phyloP scores from a whole-genome alignment of 2,329 filamentous ascomycete genomes.

The Botryotinia calthae region DNA sequence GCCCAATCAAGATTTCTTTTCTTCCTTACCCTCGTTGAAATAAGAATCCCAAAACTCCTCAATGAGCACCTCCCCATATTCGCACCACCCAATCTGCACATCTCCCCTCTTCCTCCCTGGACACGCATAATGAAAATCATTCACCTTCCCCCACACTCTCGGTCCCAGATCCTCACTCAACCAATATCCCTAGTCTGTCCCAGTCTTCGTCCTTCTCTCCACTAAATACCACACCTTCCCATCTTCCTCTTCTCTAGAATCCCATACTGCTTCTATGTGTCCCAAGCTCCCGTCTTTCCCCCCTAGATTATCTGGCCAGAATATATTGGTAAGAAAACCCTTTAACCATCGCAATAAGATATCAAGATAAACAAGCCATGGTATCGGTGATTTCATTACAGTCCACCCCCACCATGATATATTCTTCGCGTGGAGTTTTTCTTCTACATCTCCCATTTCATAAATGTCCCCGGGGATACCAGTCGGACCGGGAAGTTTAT shows the following conservation, averaged over 20 bases:
- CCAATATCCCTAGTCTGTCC: neutral
- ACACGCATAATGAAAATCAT: slow-evolving; percentile 1
- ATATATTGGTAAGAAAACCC: neutral
- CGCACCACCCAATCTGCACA: neutral
- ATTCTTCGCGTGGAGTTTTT: neutral
- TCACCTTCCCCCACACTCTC: neutral
- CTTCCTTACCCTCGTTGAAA: neutral
- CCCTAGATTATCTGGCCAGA: neutral
- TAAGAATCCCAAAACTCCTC: neutral
- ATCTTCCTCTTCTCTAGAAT: neutral
- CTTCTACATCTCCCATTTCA: neutral
- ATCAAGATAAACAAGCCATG: neutral
- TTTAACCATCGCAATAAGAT: neutral
- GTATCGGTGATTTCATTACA: neutral
- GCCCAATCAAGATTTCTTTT: neutral
- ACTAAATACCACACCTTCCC: slow-evolving; percentile 5
- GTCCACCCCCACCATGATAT: neutral
- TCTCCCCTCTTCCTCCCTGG: neutral
- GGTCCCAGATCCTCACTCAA: neutral
- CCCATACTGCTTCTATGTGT: neutral
- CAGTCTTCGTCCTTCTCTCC: neutral
- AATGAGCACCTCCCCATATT: neutral
- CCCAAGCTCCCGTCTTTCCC: neutral
- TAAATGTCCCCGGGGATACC: neutral
- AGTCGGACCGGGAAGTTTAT: neutral